A percentile compares a stretch with the other conserved stretches of the same genome.
These are phyloP conservation scores for Fremontodendron californicum DNA, from an alignment of 345 rosid genomes.

Conservation along the genomic window DNA sequence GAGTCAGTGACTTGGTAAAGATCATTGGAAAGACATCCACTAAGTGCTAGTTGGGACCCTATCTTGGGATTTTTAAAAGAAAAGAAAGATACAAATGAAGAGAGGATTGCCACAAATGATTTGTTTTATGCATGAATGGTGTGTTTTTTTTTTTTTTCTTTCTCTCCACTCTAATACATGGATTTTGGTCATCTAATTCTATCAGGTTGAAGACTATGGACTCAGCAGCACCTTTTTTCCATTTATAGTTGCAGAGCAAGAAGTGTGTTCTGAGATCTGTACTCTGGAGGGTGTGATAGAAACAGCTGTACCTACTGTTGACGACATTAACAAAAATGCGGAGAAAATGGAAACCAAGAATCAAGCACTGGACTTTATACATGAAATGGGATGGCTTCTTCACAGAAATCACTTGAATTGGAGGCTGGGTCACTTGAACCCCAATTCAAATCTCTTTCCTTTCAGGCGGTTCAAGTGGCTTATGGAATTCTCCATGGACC, in stretches of 20 bases:
- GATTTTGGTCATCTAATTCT: constrained; percentile 12
- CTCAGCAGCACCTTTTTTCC: constrained; percentile 63
- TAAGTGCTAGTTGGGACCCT: neutral
- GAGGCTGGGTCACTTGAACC: constrained; percentile 40
- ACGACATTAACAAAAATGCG: constrained; percentile 14
- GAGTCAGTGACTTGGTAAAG: neutral
- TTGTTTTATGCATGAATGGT: neutral
- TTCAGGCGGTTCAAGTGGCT: constrained; percentile 54
- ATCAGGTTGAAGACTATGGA: constrained; percentile 60
- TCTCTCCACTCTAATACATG: neutral
- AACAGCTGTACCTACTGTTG: constrained; percentile 22
- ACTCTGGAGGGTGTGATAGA: constrained; percentile 53
- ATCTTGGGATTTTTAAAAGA: neutral
- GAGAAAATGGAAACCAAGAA: constrained; percentile 41
- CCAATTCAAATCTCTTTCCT: constrained; percentile 37
- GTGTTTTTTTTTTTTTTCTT: too few relatives aligned
- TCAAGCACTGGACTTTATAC: constrained; percentile 55
- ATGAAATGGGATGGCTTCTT: constrained; percentile 81
- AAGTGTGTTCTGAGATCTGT: constrained; percentile 68
- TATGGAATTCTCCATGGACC: constrained; percentile 63
- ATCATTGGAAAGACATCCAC: neutral
- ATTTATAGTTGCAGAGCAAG: constrained; percentile 66
- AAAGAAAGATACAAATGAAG: neutral
- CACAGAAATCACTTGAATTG: constrained; percentile 41
- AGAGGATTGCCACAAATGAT: neutral